These are phyloP conservation scores for Hypericum androsaemum DNA, from an alignment of 345 rosid species.

Conservation along the genomic window DNA sequence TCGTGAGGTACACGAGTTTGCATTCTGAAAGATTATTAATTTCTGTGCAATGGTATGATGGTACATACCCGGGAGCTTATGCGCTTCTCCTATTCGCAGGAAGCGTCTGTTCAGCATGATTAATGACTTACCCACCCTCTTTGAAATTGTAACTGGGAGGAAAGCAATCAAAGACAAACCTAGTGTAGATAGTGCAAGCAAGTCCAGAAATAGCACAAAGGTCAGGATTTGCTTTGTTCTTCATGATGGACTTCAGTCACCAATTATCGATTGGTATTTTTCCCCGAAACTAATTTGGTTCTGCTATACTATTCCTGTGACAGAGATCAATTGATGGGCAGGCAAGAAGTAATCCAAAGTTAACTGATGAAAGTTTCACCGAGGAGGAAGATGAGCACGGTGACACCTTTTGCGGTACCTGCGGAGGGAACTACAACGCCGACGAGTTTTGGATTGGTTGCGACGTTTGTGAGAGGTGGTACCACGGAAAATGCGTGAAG, in stretches of 20 bases:
- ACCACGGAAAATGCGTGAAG: constrained; percentile 82
- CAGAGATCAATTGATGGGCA: constrained; percentile 68
- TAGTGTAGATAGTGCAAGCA: constrained; percentile 77
- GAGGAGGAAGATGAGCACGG: constrained; percentile 85
- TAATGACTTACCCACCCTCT: constrained; percentile 87
- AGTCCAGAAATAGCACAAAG: constrained; percentile 65
- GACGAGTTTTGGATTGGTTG: constrained; percentile 90
- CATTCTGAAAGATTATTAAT: too few species aligned
- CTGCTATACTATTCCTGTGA: background rate
- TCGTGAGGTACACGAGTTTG: too few species aligned
- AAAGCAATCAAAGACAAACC: constrained; percentile 82
- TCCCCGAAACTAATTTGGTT: background rate
- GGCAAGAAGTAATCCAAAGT: constrained; percentile 43
- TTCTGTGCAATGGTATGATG: background rate
- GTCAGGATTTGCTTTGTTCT: constrained; percentile 19
- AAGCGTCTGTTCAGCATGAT: constrained; percentile 81
- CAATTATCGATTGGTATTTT: background rate
- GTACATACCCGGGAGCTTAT: background rate
- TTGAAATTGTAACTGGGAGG: constrained; percentile 89
- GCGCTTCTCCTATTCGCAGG: constrained; percentile 34
- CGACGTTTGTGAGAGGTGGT: constrained; percentile 83
- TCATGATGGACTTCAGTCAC: background rate
- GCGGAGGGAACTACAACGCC: constrained; percentile 66
- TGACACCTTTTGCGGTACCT: constrained; percentile 74
- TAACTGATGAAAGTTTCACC: constrained; percentile 44